phyloP scores from a whole-genome alignment of 768 basidiomycete species.

The Clavaria fumosa region DNA sequence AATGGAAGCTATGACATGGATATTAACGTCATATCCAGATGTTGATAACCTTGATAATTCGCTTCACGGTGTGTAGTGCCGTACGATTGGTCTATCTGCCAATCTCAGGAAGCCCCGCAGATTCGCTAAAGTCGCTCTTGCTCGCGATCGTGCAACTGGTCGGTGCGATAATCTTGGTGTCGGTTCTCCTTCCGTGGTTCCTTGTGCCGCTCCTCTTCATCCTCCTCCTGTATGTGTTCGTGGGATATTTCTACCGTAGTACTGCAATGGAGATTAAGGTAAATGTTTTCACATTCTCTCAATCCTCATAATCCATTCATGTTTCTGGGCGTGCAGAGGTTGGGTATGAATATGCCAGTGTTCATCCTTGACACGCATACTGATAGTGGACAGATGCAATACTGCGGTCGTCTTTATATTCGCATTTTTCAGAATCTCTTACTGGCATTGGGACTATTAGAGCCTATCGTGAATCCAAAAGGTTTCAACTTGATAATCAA shows the following conservation, averaged over 20 bases:
- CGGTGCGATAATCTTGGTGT: slow-evolving; percentile 66
- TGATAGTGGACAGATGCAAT: slow-evolving; percentile 49
- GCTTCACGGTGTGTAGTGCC: slow-evolving; percentile 41
- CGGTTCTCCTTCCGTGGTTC: slow-evolving; percentile 73
- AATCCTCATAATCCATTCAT: no score
- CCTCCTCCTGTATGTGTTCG: slow-evolving; percentile 44
- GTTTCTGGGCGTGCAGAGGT: no score
- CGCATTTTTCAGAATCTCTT: slow-evolving; percentile 85
- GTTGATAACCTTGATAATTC: slow-evolving; percentile 70
- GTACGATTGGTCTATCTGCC: no score
- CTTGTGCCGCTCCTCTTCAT: slow-evolving; percentile 56
- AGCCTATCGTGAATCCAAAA: slow-evolving; percentile 64
- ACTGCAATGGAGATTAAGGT: slow-evolving; percentile 79
- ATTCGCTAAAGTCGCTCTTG: slow-evolving; percentile 61
- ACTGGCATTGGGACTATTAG: slow-evolving; percentile 79
- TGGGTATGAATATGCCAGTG: no score
- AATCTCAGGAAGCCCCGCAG: no score
- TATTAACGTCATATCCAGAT: no score
- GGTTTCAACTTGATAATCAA: slow-evolving; percentile 66
- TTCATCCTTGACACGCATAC: background rate
- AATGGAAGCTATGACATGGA: no score
- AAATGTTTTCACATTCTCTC: slow-evolving; percentile 39
- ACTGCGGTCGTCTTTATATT: slow-evolving; percentile 75
- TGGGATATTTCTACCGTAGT: slow-evolving; percentile 69
- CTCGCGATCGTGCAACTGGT: slow-evolving; percentile 47